Base-by-base conservation (phyloP, 768 basidiomycete species). In the Nidularia pulvinata region DNA sequence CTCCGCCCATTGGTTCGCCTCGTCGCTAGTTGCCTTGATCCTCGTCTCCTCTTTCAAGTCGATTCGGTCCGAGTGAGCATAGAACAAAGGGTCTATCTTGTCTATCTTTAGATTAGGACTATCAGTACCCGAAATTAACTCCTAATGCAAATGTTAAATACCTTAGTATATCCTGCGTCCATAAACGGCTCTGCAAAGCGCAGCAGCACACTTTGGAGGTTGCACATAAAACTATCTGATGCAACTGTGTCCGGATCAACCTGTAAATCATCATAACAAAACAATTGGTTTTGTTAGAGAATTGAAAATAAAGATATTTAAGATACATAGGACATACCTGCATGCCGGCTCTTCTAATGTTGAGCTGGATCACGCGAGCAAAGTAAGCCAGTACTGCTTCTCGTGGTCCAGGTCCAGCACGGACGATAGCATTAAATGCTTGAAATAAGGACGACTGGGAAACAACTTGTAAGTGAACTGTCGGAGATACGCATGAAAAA, bases 171-270 rank as follows among this genome's bases (percentile, higher is more conserved):
- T 51, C 80, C 84, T 1, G 91, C 86, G 66, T 98, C 96, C 79
- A 98, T 93, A 62, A 98, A 96, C 0, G 96, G 96, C 59, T 95
- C 93, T 32, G 93, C 88, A 61, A 99, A 89, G 11, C 86, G 83
- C 46, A 94, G 77, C 22, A 98, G 69, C 11, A 97, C 73, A n/a
- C 78, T 79, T 59, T 95, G 91, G 33, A 95, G 63, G 60, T 98
- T 98, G 55, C 91, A 79, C 88, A 99, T 90, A 67, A 94, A 98
- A 53, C 91, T 87, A 64, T 99, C 96, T 1, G 86, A 86, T 1
- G 95, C 84, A 9, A 98, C 95, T 0, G 91, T 93, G 7, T 82
- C 80, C 1, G 86, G 82, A 53, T 98, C 92, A 33, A 97, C 91
- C 25, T 30, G 25, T 30, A 30, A 30, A 30, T 3, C 4, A 4